phyloP scores from a whole-genome alignment of 164 flowering plant species.

The Stephania yunnanensis region DNA sequence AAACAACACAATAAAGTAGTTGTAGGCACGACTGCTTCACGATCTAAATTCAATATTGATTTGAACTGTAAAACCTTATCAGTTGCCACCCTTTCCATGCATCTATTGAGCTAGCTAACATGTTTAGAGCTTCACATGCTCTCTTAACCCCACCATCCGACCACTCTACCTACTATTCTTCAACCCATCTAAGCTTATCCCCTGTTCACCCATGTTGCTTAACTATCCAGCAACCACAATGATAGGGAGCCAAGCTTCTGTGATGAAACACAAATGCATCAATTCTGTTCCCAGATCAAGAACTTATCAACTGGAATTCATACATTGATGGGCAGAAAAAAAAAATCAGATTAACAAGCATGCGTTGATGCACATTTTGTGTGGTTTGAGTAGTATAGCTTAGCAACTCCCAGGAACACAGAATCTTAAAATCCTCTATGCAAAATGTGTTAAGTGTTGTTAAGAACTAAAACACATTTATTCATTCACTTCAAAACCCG shows the following conservation, averaged over 20 bases:
- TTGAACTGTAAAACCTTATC: neutral
- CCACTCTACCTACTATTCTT: neutral
- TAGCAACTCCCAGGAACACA: no score
- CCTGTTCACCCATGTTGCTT: neutral
- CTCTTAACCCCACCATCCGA: slow-evolving; percentile 5
- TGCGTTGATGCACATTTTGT: no score
- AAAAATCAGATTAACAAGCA: no score
- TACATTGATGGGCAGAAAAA: neutral
- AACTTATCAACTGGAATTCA: neutral
- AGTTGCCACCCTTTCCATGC: neutral
- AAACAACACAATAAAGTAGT: neutral
- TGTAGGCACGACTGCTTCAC: slow-evolving; percentile 7
- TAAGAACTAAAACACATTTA: no score
- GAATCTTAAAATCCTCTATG: no score
- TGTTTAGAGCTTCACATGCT: slow-evolving; percentile 3
- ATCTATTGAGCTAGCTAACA: neutral
- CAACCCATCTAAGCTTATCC: neutral
- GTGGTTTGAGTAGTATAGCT: no score
- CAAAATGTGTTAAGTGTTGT: no score
- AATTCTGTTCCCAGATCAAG: neutral
- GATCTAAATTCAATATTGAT: neutral
- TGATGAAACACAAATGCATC: neutral
- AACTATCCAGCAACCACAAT: neutral
- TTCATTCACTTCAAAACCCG: no score
- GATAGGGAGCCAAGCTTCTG: neutral